These are phyloP conservation scores for Xylaria acuta DNA, from an alignment of 495 filamentous ascomycete genomes.

Conservation along the genomic window DNA sequence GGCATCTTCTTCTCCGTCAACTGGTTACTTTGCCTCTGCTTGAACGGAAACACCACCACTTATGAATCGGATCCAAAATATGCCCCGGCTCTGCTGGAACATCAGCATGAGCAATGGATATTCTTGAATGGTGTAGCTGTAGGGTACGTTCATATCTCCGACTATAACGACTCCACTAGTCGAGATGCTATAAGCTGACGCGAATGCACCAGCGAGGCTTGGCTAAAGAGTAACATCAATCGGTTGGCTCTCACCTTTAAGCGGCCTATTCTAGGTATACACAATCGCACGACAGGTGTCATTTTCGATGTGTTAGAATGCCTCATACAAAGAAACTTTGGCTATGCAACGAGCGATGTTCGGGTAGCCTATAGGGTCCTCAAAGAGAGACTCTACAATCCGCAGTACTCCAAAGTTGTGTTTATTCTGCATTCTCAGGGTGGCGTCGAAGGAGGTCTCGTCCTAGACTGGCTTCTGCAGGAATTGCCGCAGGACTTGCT, in stretches of 20 bases:
- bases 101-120: slow-evolving; percentile 71
- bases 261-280: slow-evolving; percentile 77
- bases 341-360: slow-evolving; percentile 73
- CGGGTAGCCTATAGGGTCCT: slow-evolving; percentile 63
- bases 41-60: slow-evolving; percentile 55
- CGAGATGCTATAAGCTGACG: slow-evolving; percentile 7
- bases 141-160: slow-evolving; percentile 51
- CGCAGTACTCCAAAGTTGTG: slow-evolving; percentile 70
- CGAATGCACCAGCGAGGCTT: slow-evolving; percentile 49
- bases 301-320: slow-evolving; percentile 79
- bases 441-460: slow-evolving; percentile 74
- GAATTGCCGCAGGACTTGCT: slow-evolving; percentile 73
- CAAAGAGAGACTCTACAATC: slow-evolving; percentile 64
- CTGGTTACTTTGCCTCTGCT: slow-evolving; percentile 52
- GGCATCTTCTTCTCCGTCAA: slow-evolving; percentile 53
- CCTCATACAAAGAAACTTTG: slow-evolving; percentile 76
- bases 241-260: slow-evolving; percentile 76
- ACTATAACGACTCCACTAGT: not conserved
- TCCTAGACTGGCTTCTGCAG: slow-evolving; percentile 80
- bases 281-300: slow-evolving; percentile 76
- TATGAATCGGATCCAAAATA: slow-evolving; percentile 52
- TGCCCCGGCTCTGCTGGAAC: slow-evolving; percentile 47
- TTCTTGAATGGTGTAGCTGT: slow-evolving; percentile 75
- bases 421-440: slow-evolving; percentile 85
- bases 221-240: slow-evolving; percentile 73